Base-by-base conservation (phyloP, 1,284 basidiomycete genomes). In the Cryptococcus depauperatus region DNA sequence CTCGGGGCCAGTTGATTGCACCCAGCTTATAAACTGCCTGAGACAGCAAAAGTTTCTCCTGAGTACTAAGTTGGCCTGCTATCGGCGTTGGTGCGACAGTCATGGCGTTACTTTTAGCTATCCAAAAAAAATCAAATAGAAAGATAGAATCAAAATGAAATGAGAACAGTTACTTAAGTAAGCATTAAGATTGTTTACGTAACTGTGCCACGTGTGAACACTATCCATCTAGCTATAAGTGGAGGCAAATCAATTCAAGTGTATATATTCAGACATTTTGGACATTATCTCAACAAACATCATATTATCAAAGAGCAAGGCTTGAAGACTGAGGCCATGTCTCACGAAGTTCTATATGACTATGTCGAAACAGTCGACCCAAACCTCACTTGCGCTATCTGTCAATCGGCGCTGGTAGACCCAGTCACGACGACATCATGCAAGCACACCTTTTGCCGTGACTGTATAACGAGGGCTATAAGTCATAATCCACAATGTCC, bases 1-100 rank as follows among this genome's bases (percentile, higher is more conserved):
- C 79, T 9, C 74, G 68, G 29, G 74, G 57, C 87, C 87, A 90
- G n/a, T 78, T 71, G 38, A 77, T 72, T 23, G 81, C 76, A n/a
- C 88, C 88, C 48, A 82, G 75, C 63, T 90, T 85, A 68, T 85
- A 85, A 32, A 87, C 82, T 0, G 85, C 82, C 70, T 92, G 88
- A 3, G 86, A 78, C 41, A 92, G 77, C 28, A 92, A 69, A 42
- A 92, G 81, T 54, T 69, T 69, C 48, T 72, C 70, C 45, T 70
- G 62, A 8, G 62, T 56, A 18, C 59, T 59, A 13, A 68, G 53
- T 16, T 52, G 52, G 27, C 43, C 35, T 7, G 44, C 43, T 29
- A 47, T 30, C 5, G 52, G 28, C 10, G 27, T 37, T 1, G 34
- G 32, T 23, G 26, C n/a, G n/a, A n/a, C n/a, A n/a, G n/a, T n/a